Conservation (phyloP, 306 rosid species). For the Casuarina cunninghamiana region DNA sequence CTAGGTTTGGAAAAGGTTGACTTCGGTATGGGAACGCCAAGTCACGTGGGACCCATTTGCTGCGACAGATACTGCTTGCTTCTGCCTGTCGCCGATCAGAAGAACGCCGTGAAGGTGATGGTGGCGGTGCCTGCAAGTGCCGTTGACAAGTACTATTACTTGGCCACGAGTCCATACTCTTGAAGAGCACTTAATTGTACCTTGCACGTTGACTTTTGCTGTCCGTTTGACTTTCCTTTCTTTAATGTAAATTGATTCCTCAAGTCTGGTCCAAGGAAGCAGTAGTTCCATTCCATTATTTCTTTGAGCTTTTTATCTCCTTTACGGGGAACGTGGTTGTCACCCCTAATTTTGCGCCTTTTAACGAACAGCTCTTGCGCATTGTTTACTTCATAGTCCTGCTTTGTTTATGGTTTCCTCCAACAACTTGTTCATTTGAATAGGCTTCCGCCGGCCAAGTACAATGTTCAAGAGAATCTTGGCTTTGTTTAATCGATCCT, state of each 20-base stretch:
- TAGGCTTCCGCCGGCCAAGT: neutral
- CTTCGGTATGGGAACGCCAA: constrained; percentile 62
- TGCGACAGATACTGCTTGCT: constrained; percentile 80
- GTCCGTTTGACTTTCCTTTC: constrained; percentile 6
- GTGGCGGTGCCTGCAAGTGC: constrained; percentile 75
- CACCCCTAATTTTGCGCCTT: neutral
- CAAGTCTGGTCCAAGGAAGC: neutral
- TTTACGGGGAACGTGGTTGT: neutral
- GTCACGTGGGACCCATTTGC: constrained; percentile 68
- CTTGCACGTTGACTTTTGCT: constrained; percentile 12
- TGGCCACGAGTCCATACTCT: constrained; percentile 38
- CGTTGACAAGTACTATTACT: constrained; percentile 54
- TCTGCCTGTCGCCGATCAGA: constrained; percentile 57
- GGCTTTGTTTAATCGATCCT: neutral
- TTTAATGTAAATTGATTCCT: neutral
- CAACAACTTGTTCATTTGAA: neutral
- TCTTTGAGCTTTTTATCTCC: neutral
- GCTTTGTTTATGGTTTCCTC: neutral
- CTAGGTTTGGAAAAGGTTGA: constrained; percentile 78
- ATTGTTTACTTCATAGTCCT: neutral
- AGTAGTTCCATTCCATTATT: neutral
- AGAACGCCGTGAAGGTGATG: constrained; percentile 65
- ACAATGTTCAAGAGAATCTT: neutral
- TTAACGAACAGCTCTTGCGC: neutral
- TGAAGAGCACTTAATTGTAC: constrained; percentile 2